These are phyloP conservation scores for Pseudozyma sp. DNA, from an alignment of 1,284 basidiomycete genomes.

Conservation along the genomic window DNA sequence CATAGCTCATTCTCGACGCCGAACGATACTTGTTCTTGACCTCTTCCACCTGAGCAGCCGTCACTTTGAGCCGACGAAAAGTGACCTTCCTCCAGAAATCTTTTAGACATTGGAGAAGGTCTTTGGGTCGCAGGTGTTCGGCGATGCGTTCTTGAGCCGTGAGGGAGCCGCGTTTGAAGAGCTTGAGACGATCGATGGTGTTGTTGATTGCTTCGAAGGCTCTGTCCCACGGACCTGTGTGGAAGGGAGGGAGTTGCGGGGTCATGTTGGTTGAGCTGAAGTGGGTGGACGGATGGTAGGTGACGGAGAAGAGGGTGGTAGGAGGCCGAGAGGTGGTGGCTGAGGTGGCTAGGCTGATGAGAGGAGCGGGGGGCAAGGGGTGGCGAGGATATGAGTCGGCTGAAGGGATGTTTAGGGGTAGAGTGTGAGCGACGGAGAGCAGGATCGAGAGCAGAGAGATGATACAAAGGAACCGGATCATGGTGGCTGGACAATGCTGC, in stretches of 20 bases:
- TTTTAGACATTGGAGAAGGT: conserved; percentile 19
- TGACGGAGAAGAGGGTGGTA: neutral
- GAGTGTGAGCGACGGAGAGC: too few relatives aligned
- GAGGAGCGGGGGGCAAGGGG: too few relatives aligned
- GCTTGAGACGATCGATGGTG: neutral
- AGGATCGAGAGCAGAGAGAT: too few relatives aligned
- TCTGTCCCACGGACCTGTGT: conserved; percentile 23
- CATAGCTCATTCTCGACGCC: too few relatives aligned
- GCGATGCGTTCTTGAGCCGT: neutral
- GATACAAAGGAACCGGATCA: too few relatives aligned
- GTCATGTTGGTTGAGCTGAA: neutral
- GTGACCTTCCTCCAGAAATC: conserved; percentile 11
- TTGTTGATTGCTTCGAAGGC: conserved; percentile 7
- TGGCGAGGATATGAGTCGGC: too few relatives aligned
- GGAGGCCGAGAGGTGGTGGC: too few relatives aligned
- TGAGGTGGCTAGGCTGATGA: too few relatives aligned
- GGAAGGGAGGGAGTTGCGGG: neutral
- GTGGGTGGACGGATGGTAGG: neutral
- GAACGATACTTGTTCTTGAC: conserved; percentile 11
- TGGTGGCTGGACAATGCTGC: too few relatives aligned
- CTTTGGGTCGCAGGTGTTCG: conserved; percentile 15
- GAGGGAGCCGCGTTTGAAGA: conserved; percentile 12
- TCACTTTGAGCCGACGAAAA: conserved; percentile 9
- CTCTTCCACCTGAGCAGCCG: neutral
- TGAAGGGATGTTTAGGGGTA: too few relatives aligned